A percentile compares a stretch with the other conserved stretches of the same genome.
phyloP scores from a whole-genome alignment of 2,329 filamentous ascomycete species.

The Cryphonectria radicalis region DNA sequence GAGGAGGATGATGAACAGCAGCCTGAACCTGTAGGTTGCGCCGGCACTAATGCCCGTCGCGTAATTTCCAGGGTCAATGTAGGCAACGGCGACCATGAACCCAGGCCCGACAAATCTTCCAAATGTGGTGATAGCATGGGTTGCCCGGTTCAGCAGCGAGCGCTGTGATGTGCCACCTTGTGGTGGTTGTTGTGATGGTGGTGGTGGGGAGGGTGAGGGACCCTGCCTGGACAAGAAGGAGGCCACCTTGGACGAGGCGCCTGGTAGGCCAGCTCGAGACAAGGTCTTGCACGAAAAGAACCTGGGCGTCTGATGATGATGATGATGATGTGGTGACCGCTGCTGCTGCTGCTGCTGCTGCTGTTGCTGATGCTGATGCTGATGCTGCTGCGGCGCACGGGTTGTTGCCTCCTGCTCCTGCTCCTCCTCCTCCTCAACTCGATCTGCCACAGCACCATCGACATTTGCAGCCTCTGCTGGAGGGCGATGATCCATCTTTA shows the following conservation, averaged over 20 bases:
- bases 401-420: neutral
- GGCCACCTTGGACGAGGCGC: neutral
- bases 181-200: neutral
- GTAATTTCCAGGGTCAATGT: constrained; percentile 70
- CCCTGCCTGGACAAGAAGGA: neutral
- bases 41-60: constrained; percentile 72
- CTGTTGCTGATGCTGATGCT: neutral
- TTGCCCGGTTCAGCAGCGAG: constrained; percentile 28
- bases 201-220: no score
- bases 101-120: constrained; percentile 67
- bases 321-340: neutral
- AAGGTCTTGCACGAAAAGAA: neutral
- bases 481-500: neutral
- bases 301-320: neutral
- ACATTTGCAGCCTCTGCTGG: neutral
- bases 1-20: constrained; percentile 71
- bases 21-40: constrained; percentile 65
- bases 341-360: neutral
- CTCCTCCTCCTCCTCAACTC: neutral
- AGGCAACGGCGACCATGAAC: constrained; percentile 65
- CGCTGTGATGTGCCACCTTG: constrained; percentile 12
- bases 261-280: neutral
- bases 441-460: neutral
- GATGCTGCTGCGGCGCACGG: neutral
- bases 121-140: constrained; percentile 49